Evolutionary conservation across 352 stramenopile genomes (phyloP).

Genomic region (Thalassiosira livingstoniorum): DNA sequence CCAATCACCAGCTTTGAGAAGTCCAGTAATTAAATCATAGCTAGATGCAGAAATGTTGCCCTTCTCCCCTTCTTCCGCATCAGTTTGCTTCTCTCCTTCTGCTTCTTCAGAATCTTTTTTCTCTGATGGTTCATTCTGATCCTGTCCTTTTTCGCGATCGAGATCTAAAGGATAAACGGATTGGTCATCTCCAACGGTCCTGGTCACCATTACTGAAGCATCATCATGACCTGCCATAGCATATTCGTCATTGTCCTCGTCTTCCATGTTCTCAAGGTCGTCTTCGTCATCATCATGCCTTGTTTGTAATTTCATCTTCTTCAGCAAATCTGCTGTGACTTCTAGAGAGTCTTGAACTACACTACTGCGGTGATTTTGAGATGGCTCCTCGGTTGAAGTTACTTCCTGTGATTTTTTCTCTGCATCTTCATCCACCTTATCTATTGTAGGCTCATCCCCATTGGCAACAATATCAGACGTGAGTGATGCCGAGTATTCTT

Average conservation of each 20-base stretch:
- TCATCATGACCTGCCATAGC: conserved; percentile 34
- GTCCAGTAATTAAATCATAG: conserved; percentile 85
- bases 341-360: conserved; percentile 40
- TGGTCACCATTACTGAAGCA: conserved; percentile 33
- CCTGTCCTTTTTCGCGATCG: conserved; percentile 34
- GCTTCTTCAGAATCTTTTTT: conserved; percentile 25
- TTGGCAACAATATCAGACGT: conserved; percentile 40
- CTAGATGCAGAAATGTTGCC: conserved; percentile 71
- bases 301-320: conserved; percentile 81
- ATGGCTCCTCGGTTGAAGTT: background rate
- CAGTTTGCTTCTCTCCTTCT: conserved; percentile 48
- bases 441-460: conserved; percentile 42
- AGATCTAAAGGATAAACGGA: conserved; percentile 33
- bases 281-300: conserved; percentile 69
- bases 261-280: conserved; percentile 75
- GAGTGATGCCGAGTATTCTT: conserved; percentile 49
- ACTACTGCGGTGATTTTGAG: background rate
- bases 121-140: conserved; percentile 26
- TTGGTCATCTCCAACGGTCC: conserved; percentile 54
- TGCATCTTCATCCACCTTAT: conserved; percentile 19
- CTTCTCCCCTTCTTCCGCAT: conserved; percentile 61
- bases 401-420: background rate
- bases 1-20: conserved; percentile 84
- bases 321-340: conserved; percentile 83
- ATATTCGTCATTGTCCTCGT: conserved; percentile 58